Evolutionary conservation across 768 basidiomycete genomes (phyloP).

Genomic region (Mycena olivaceomarginata): DNA sequence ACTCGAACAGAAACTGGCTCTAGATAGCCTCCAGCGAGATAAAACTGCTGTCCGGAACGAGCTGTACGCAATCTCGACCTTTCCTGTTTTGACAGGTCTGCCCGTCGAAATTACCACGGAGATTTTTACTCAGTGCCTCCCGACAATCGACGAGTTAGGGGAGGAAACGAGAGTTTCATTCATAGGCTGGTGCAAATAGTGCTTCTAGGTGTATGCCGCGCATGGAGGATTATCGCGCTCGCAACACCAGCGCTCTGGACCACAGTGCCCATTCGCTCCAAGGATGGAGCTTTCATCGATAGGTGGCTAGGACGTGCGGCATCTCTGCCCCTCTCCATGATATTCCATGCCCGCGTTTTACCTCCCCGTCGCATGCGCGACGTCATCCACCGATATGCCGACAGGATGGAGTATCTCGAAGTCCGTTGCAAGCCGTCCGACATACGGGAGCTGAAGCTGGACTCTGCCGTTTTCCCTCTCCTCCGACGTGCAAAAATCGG

Average conservation of each 20-base stretch:
- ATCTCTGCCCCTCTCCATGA: not conserved
- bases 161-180: not conserved
- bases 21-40: not conserved
- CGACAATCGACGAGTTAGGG: not conserved
- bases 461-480: not conserved
- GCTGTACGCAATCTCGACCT: not conserved
- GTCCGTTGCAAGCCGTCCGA: not conserved
- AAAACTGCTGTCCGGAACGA: not conserved
- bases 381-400: constrained; percentile 23
- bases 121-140: constrained; percentile 22
- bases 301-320: constrained; percentile 6
- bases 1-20: not conserved
- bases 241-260: constrained; percentile 9
- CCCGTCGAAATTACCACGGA: constrained; percentile 24
- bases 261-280: not conserved
- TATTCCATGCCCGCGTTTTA: not conserved
- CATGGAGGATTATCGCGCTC: constrained; percentile 14
- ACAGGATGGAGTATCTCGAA: constrained; percentile 2
- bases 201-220: not conserved
- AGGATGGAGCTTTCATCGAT: not conserved
- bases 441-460: not conserved
- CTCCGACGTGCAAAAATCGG: not conserved
- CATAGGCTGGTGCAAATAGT: not conserved
- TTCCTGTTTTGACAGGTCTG: constrained; percentile 9
- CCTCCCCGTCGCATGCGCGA: constrained; percentile 1